phyloP scores from a whole-genome alignment of 768 basidiomycete species.

The Holtermannia corniformis region DNA sequence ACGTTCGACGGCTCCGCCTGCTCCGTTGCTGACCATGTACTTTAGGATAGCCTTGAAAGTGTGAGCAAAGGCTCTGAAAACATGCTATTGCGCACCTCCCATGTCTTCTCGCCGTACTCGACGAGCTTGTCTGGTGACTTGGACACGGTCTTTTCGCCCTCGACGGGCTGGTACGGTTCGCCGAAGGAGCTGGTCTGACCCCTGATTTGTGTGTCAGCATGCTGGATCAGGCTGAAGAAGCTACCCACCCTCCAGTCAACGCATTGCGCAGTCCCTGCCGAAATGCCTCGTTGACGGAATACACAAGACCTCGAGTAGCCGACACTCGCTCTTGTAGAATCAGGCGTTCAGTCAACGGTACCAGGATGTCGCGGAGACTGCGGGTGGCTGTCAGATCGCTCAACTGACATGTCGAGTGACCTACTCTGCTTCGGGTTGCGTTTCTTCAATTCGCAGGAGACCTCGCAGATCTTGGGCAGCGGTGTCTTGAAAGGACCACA shows the following conservation, averaged over 20 bases:
- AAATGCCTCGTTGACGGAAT: constrained; percentile 28
- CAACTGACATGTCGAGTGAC: constrained; percentile 1
- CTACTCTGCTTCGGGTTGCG: constrained; percentile 12
- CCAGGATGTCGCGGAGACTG: background rate
- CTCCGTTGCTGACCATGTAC: constrained; percentile 79
- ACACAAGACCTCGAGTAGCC: constrained; percentile 20
- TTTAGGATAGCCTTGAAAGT: constrained; percentile 58
- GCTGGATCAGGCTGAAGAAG: background rate
- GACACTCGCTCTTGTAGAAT: constrained; percentile 18
- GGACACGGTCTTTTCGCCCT: constrained; percentile 8
- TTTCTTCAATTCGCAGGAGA: background rate
- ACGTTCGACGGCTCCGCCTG: constrained; percentile 52
- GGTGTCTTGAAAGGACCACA: constrained; percentile 24
- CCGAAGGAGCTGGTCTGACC: constrained; percentile 36
- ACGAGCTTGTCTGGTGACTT: constrained; percentile 19
- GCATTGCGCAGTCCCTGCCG: constrained; percentile 34
- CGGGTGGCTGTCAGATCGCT: background rate
- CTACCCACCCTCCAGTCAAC: constrained; percentile 33
- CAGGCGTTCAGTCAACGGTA: background rate
- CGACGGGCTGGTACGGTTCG: constrained; percentile 19
- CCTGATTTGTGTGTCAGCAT: constrained; percentile 7
- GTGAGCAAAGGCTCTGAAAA: background rate
- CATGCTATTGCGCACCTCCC: constrained; percentile 26
- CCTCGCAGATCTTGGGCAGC: constrained; percentile 7
- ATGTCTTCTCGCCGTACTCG: constrained; percentile 31